phyloP scores from a whole-genome alignment of 1,284 basidiomycete species.

The Acaromyces ingoldii region DNA sequence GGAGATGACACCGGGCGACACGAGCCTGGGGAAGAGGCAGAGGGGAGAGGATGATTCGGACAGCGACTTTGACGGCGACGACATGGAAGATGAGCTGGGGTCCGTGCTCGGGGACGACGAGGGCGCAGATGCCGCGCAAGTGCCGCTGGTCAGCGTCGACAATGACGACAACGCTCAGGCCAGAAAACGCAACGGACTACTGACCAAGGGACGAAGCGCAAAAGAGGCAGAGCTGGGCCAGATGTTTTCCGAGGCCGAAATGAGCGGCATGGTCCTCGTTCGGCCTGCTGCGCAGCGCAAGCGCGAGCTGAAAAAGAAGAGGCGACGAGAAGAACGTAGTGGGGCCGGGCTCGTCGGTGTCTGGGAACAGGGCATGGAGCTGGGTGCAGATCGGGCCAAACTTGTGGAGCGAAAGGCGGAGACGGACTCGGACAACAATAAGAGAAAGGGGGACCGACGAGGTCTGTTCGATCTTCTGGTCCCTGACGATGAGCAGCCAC shows the following conservation, averaged over 20 bases:
- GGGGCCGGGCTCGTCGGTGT: constrained; percentile 21
- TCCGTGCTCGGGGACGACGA: constrained; percentile 1
- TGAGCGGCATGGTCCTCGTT: constrained; percentile 18
- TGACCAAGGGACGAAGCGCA: not conserved
- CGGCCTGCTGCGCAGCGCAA: constrained; percentile 6
- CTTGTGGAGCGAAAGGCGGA: not conserved
- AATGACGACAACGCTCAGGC: constrained; percentile 13
- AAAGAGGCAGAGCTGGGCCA: constrained; percentile 14
- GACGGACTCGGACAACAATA: not conserved
- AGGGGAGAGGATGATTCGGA: constrained; percentile 6
- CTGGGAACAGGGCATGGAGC: constrained; percentile 9
- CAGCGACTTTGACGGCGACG: constrained; percentile 5
- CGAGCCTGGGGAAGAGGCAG: constrained; percentile 7
- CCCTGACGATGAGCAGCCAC: not conserved
- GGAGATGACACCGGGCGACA: not conserved
- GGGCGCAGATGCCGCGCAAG: not conserved
- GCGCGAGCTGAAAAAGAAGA: constrained; percentile 27
- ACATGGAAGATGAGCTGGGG: not conserved
- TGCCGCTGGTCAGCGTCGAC: constrained; percentile 3
- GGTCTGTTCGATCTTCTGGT: not conserved
- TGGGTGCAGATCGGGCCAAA: not conserved
- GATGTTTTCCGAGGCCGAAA: constrained; percentile 19
- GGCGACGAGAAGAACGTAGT: constrained; percentile 18
- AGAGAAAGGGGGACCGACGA: not conserved
- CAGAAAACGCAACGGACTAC: constrained; percentile 8